Evolutionary conservation across 2,329 filamentous ascomycete genomes (phyloP), one percentile per base, ranked within the genome.

Genomic region (Talaromyces amestolkiae): DNA sequence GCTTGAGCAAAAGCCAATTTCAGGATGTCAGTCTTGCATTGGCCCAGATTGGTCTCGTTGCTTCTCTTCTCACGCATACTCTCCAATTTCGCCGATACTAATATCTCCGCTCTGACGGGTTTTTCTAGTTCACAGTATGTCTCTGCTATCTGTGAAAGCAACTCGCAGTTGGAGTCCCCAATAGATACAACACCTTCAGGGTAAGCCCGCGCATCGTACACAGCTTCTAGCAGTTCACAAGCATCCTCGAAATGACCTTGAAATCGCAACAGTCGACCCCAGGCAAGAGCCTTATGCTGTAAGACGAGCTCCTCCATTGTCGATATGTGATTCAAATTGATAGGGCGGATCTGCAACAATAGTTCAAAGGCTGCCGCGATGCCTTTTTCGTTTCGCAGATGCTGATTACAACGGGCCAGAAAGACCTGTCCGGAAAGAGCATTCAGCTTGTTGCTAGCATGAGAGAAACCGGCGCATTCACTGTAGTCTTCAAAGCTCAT

Each of bases 281-380:
- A 58, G 3, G n/a, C 8, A 22, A 60, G 33, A 31, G 62, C 54
- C 45, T 60, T 59, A 19, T 64, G 31, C 27, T 64, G 62, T 31
- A 64, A n/a, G 31, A 53, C 22, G n/a, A 64, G 62, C 43, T 64
- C 62, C 60, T 64, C 62, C 54, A 64, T 27, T 19, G 54, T 64
- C 1, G 62, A 64, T 24, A 64, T 64, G 15, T 37, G 43, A 13
- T 51, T 33, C 31, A 13, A 10, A 17, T 64, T 17, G 17, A 60
- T 37, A 13, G 62, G 62, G 17, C 45, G 53, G 54, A 64, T 49
- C 7, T 31, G n/a, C n/a, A 35, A 15, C 35, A 64, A 47, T 3
- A 64, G 11, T 9, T 27, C 7, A 49, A 64, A 64, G 5, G 62
- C 62, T 1, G 13, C 47, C 3, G 53, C 54, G 17, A 64, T 58